phyloP scores from a whole-genome alignment of 2,329 filamentous ascomycete genomes.

The Aureobasidium sp. region DNA sequence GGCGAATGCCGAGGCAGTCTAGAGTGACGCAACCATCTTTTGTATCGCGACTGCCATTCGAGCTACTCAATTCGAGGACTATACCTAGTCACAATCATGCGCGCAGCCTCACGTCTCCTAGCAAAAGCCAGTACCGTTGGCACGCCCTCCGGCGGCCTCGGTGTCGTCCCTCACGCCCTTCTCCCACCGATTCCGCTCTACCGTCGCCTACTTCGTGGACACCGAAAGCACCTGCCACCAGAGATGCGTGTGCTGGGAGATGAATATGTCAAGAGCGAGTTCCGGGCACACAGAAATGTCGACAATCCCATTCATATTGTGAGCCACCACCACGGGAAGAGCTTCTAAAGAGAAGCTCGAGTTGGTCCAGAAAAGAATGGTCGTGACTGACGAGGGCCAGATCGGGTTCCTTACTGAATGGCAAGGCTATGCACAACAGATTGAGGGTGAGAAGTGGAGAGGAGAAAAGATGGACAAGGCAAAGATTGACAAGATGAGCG shows the following conservation, averaged over 20 bases:
- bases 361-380: neutral
- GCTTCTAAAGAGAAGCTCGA: neutral
- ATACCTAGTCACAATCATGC: constrained; percentile 18
- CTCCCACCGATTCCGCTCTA: constrained; percentile 86
- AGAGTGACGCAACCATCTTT: constrained; percentile 10
- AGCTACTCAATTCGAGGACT: neutral
- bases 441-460: constrained; percentile 81
- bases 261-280: constrained; percentile 88
- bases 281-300: constrained; percentile 70
- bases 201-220: constrained; percentile 75
- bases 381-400: constrained; percentile 38
- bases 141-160: constrained; percentile 30
- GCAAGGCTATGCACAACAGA: constrained; percentile 87
- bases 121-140: constrained; percentile 29
- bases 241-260: constrained; percentile 81
- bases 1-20: neutral
- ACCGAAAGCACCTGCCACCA: constrained; percentile 66
- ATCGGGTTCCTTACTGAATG: constrained; percentile 95
- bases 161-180: constrained; percentile 55
- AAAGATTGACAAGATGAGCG: constrained; percentile 91
- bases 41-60: neutral
- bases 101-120: constrained; percentile 23
- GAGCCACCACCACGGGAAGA: constrained; percentile 27
- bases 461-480: constrained; percentile 74
- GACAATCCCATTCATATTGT: constrained; percentile 92